Conservation (phyloP, 148 eudicot species). For the Fagopyrum homotropicum region DNA sequence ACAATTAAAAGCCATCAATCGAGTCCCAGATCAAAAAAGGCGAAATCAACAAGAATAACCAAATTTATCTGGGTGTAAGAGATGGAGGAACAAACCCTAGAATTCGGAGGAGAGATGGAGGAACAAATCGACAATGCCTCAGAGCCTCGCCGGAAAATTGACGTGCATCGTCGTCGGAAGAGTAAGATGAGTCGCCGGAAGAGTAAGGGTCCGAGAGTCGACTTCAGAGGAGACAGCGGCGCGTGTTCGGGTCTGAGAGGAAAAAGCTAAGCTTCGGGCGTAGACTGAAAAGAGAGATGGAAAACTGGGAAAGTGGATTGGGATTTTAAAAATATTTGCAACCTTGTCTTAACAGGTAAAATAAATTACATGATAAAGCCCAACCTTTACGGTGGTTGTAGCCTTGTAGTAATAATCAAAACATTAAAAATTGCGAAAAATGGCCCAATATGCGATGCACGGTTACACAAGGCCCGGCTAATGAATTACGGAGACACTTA, state of each 20-base stretch:
- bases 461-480: no score
- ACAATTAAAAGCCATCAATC: neutral
- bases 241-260: conserved; percentile 8
- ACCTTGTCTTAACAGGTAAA: neutral
- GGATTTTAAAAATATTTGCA: conserved; percentile 5
- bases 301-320: neutral
- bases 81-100: conserved; percentile 6
- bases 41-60: neutral
- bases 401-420: no score
- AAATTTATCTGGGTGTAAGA: neutral
- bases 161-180: neutral
- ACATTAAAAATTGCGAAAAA: no score
- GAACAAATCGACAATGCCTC: neutral
- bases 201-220: neutral
- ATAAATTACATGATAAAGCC: neutral
- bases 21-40: neutral
- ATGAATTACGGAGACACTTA: no score
- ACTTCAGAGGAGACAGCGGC: neutral
- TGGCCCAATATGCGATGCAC: no score
- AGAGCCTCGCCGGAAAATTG: neutral
- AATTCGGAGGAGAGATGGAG: neutral
- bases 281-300: neutral
- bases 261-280: neutral
- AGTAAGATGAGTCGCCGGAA: neutral
- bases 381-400: no score